A percentile compares a stretch with the other conserved stretches of the same genome.
These are phyloP conservation scores for Noccaea caerulescens DNA, from an alignment of 345 rosid genomes.

Conservation along the genomic window DNA sequence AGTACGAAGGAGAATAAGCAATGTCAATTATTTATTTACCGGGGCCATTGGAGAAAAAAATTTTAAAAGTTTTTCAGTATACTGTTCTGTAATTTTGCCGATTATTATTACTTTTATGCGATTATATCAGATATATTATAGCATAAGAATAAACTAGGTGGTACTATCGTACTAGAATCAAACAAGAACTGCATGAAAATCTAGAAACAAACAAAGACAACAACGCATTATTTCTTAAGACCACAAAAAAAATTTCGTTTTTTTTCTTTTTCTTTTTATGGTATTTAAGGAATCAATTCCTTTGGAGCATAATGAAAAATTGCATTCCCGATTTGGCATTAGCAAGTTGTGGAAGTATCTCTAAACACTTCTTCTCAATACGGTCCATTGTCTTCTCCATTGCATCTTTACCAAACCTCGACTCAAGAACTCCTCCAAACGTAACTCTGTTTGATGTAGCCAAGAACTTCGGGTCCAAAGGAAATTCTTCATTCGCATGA, in stretches of 20 bases:
- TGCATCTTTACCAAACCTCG: conserved; percentile 40
- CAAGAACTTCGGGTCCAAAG: conserved; percentile 32
- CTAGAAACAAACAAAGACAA: too few relatives aligned
- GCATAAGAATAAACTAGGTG: too few relatives aligned
- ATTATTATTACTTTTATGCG: not conserved
- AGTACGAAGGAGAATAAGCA: conserved; percentile 28
- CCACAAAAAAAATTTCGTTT: too few relatives aligned
- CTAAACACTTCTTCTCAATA: conserved; percentile 11
- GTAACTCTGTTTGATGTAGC: conserved; percentile 30
- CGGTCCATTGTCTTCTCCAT: conserved; percentile 39
- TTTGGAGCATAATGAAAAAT: conserved; percentile 34
- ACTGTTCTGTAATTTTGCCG: conserved; percentile 19
- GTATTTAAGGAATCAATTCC: not conserved
- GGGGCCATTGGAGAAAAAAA: conserved; percentile 6
- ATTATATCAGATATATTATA: not conserved
- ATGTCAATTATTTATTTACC: conserved; percentile 2
- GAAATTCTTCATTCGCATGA: conserved; percentile 28
- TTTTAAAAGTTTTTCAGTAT: conserved; percentile 21
- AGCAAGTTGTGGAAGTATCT: conserved; percentile 33
- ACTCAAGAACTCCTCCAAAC: conserved; percentile 37
- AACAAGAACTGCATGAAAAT: too few relatives aligned
- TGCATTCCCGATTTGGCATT: conserved; percentile 43
- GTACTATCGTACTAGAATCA: too few relatives aligned
- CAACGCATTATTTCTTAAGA: too few relatives aligned
- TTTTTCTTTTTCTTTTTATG: too few relatives aligned